These are phyloP conservation scores for Penicillium brevicompactum DNA, from an alignment of 2,329 filamentous ascomycete species.

Conservation along the genomic window DNA sequence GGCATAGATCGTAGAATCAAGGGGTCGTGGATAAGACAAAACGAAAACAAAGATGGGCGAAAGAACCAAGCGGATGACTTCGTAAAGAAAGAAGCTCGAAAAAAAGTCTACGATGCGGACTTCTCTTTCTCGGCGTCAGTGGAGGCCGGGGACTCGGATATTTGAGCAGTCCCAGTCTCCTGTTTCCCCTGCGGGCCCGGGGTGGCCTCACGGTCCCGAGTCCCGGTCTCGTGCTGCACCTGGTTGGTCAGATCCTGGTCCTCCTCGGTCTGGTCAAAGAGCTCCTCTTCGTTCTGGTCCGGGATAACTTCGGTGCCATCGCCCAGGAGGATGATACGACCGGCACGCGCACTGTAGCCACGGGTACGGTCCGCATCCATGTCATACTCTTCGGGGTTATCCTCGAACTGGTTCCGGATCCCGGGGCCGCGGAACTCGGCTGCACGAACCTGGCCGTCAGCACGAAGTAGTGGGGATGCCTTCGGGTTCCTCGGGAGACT, in stretches of 20 bases:
- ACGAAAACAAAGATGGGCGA: conserved; percentile 16
- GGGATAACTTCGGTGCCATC: conserved; percentile 92
- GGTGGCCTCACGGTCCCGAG: conserved; percentile 53
- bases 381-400: conserved; percentile 65
- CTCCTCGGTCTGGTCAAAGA: conserved; percentile 88
- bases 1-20: conserved; percentile 21
- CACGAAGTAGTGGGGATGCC: conserved; percentile 38
- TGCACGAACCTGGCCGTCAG: conserved; percentile 51
- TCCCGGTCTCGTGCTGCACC: conserved; percentile 60
- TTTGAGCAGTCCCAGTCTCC: conserved; percentile 27
- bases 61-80: conserved; percentile 18
- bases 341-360: conserved; percentile 72
- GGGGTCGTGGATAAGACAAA: conserved; percentile 18
- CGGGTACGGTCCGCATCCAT: conserved; percentile 56
- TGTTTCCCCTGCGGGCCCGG: conserved; percentile 50
- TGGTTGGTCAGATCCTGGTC: conserved; percentile 85
- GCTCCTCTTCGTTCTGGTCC: conserved; percentile 85
- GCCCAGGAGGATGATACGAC: conserved; percentile 90
- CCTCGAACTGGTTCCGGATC: conserved; percentile 79
- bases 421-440: conserved; percentile 84
- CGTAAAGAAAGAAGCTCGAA: conserved; percentile 15
- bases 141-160: conserved; percentile 41
- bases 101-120: conserved; percentile 30
- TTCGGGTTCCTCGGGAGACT: conserved; percentile 58
- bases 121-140: conserved; percentile 41